Base-by-base conservation (phyloP, 139 green algal species). In the Monoraphidium neglectum region DNA sequence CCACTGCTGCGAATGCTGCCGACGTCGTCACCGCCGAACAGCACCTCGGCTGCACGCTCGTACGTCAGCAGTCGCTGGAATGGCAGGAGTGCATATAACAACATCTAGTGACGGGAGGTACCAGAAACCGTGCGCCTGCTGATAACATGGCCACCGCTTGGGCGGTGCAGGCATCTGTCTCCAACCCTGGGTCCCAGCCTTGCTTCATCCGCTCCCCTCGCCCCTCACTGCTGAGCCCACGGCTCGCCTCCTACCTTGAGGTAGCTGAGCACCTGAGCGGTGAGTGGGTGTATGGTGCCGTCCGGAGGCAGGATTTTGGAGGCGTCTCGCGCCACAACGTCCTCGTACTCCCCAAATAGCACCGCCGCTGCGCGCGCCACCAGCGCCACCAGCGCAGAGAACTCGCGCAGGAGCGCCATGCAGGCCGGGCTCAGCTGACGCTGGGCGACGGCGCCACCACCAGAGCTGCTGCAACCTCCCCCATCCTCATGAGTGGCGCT, bases 271-370 rank as follows among this genome's bases (percentile, higher is more conserved):
- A 82, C 88, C 43, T 82, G 74, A 26, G 86, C 90, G 23, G 83
- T 85, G 13, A 91, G 78, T 1, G 90, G 90, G 83, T 94, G 90
- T 62, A 94, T 86, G 6, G 87, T 93, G 36, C 87, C 90, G 72
- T 94, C 88, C 16, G 88, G 60, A 16, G 83, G 79, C 68, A 81
- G 66, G 13, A 74, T 60, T 68, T 74, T 83, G 68, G 61, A 77
- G 73, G 26, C 47, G 56, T 91, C 84, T 0, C 74, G 66, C 0
- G 60, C 75, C 28, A 91, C 72, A 36, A 49, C 67, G 1, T 79
- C 82, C 56, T 87, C 80, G 54, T 90, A 88, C 60, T 87, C 83
- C 0, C 8, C 43, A 59, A 90, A 86, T n/a, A 83, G 78, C 24
- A 33, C 75, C 0, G 70, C 60, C 43, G 74, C 73, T 72, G 86